Percentiles rank a stretch among this genome's conserved stretches.
Conservation (phyloP, 1,284 basidiomycete species). For the Erythrobasidium hasegawianum region DNA sequence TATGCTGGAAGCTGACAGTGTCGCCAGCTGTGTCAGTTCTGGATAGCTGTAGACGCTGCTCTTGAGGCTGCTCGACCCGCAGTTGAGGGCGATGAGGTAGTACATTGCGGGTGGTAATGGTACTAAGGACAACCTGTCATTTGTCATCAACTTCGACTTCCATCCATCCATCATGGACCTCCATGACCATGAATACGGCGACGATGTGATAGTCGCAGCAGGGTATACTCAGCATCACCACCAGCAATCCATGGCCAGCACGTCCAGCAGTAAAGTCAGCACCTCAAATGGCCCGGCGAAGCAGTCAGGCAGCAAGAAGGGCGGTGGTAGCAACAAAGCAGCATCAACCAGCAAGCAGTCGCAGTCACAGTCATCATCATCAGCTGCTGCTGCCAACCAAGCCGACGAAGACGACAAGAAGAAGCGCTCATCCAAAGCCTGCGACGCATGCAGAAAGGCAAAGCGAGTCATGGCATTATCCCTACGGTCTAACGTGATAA, state of each 20-base stretch:
- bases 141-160: too few species aligned
- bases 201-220: too few species aligned
- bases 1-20: slow-evolving; percentile 53
- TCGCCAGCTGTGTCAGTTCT: slow-evolving; percentile 41
- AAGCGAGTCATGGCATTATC: slow-evolving; percentile 13
- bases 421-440: slow-evolving; percentile 28
- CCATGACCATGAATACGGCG: too few species aligned
- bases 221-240: too few species aligned
- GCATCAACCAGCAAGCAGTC: neutral
- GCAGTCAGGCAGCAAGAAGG: neutral
- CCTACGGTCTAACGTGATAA: neutral
- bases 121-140: too few species aligned
- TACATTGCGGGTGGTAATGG: neutral
- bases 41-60: slow-evolving; percentile 60
- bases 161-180: too few species aligned
- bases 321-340: neutral
- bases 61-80: slow-evolving; percentile 73
- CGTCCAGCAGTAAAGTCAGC: too few species aligned
- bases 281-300: neutral
- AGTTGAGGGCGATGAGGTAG: slow-evolving; percentile 52
- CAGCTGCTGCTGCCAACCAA: neutral
- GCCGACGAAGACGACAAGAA: slow-evolving; percentile 19
- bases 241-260: too few species aligned
- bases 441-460: slow-evolving; percentile 25
- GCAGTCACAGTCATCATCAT: too few species aligned